A percentile compares a stretch with the other conserved stretches of the same genome.
Evolutionary conservation across 2,329 filamentous ascomycete species (phyloP).

Genomic region (Trichoderma brevicompactum): DNA sequence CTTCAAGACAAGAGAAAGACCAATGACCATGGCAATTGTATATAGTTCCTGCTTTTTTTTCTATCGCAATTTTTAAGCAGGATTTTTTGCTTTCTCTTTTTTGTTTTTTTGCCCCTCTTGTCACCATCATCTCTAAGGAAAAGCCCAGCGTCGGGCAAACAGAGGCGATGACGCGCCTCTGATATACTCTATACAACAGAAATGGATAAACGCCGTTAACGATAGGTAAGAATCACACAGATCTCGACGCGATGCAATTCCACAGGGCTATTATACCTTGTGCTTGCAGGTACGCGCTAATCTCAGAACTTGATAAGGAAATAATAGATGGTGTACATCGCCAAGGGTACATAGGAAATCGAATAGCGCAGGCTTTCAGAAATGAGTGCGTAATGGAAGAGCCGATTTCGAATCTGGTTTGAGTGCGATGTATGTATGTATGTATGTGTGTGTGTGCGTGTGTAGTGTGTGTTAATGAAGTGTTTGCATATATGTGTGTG

Average conservation of each 20-base stretch:
- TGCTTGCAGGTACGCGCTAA: not conserved
- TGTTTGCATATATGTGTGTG: not conserved
- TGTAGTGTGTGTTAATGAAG: not conserved
- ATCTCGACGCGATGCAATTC: not conserved
- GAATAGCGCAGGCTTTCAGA: constrained; percentile 19
- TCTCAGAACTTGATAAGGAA: not conserved
- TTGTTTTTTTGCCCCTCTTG: not conserved
- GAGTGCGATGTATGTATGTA: not conserved
- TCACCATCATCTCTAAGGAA: constrained; percentile 32
- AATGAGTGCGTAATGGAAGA: not conserved
- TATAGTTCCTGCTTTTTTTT: constrained; percentile 6
- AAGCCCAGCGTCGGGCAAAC: constrained; percentile 52
- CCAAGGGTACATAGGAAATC: constrained; percentile 19
- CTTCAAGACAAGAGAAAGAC: not conserved
- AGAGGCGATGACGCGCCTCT: constrained; percentile 51
- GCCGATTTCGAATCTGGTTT: constrained; percentile 7
- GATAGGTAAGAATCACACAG: constrained; percentile 16
- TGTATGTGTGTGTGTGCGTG: not conserved
- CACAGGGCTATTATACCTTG: not conserved
- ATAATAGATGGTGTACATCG: constrained; percentile 17
- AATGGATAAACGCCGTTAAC: constrained; percentile 21
- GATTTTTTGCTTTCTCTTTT: constrained; percentile 8
- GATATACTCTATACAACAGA: constrained; percentile 20
- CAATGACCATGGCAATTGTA: not conserved
- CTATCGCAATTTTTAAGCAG: not conserved